Percentiles rank a stretch among this genome's conserved stretches.
These are phyloP conservation scores for Aphanoascus verrucosus DNA, from an alignment of 2,329 filamentous ascomycete species.

Conservation along the genomic window DNA sequence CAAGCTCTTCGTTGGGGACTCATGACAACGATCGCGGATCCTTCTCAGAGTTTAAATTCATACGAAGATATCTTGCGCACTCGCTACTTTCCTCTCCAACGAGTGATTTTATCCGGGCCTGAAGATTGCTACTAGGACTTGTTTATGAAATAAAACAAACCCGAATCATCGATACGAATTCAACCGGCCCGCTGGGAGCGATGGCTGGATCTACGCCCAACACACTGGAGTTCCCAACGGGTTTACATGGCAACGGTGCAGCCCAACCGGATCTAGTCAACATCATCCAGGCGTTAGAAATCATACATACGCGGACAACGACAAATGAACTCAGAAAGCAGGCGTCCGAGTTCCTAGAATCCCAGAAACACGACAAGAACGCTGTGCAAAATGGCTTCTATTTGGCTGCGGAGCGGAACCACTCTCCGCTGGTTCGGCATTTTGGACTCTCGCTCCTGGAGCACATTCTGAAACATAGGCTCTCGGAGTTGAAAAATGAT, in stretches of 20 bases:
- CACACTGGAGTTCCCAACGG: conserved; percentile 7
- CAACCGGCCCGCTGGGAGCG: background rate
- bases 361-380: conserved; percentile 65
- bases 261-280: conserved; percentile 18
- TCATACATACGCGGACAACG: conserved; percentile 74
- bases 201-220: conserved; percentile 8
- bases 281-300: conserved; percentile 74
- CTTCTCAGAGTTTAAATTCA: background rate
- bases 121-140: background rate
- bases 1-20: background rate
- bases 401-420: conserved; percentile 63
- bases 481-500: conserved; percentile 59
- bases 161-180: background rate
- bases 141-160: background rate
- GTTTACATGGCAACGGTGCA: conserved; percentile 3
- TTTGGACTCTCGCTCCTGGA: conserved; percentile 89
- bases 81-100: background rate
- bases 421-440: conserved; percentile 75
- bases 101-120: background rate
- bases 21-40: background rate
- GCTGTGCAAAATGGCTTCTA: conserved; percentile 77
- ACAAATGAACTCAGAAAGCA: conserved; percentile 70
- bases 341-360: conserved; percentile 76
- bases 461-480: conserved; percentile 76
- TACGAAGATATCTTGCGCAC: background rate